These are phyloP conservation scores for Neurospora tetrasperma DNA, from an alignment of 495 filamentous ascomycete species.

Conservation along the genomic window DNA sequence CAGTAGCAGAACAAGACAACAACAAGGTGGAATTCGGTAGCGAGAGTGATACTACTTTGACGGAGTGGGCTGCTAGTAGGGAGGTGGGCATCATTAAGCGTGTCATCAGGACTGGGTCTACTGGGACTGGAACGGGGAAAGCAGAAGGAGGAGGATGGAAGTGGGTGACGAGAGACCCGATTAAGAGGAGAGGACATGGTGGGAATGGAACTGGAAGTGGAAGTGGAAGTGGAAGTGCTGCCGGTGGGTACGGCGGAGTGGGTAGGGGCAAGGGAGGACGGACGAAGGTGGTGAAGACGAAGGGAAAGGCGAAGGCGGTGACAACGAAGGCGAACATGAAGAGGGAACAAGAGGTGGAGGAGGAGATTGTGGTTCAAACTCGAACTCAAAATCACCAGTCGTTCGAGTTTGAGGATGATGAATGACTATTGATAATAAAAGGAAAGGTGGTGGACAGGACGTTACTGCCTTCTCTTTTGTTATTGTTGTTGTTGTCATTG, in stretches of 20 bases:
- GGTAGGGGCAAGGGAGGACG: neutral
- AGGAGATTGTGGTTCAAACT: neutral
- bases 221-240: neutral
- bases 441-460: neutral
- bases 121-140: too few relatives aligned
- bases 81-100: conserved; percentile 30
- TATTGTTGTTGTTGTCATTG: too few relatives aligned
- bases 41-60: conserved; percentile 25
- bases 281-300: neutral
- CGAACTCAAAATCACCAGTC: too few relatives aligned
- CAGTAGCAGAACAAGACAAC: conserved; percentile 7
- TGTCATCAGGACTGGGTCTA: neutral
- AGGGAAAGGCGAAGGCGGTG: neutral
- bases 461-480: neutral
- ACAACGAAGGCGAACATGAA: neutral
- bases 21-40: conserved; percentile 28
- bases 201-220: neutral
- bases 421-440: neutral
- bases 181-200: neutral
- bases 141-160: too few relatives aligned
- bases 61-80: conserved; percentile 34
- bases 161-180: neutral
- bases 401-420: neutral
- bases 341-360: neutral
- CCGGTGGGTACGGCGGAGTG: neutral